A percentile compares a stretch with the other conserved stretches of the same genome.
phyloP scores from a whole-genome alignment of 176 grass and related monocot genomes.

The Musa troglodytarum region DNA sequence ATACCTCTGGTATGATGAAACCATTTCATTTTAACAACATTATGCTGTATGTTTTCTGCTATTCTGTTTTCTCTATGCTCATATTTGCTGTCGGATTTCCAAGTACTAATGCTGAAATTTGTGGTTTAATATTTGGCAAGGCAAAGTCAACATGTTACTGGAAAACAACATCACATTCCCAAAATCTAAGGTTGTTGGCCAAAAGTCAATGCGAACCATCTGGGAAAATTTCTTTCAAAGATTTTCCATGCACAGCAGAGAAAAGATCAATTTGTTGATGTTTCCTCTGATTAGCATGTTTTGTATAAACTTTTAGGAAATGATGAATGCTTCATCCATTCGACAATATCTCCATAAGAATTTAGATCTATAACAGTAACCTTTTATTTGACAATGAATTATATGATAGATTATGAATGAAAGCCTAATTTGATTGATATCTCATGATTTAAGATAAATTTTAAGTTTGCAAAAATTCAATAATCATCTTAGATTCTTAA shows the following conservation, averaged over 20 bases:
- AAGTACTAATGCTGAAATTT: neutral
- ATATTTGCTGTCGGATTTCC: neutral
- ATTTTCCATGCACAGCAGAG: neutral
- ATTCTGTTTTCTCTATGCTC: neutral
- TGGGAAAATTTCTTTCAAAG: neutral
- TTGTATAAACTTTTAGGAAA: neutral
- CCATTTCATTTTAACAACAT: constrained; percentile 20
- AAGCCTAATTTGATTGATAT: neutral
- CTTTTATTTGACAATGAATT: neutral
- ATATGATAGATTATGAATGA: neutral
- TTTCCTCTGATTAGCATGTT: neutral
- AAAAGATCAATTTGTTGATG: neutral
- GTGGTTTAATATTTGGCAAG: too few species aligned
- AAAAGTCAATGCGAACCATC: neutral
- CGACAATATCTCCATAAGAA: neutral
- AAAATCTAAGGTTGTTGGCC: neutral
- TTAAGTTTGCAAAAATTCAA: neutral
- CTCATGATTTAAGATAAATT: neutral
- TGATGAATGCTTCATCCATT: neutral
- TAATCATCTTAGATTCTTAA: too few species aligned
- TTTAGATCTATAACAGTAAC: neutral
- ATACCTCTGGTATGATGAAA: constrained; percentile 43
- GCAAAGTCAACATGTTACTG: too few species aligned
- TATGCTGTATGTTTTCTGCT: constrained; percentile 6
- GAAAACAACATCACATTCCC: too few species aligned